Base-by-base conservation (phyloP, 441 rosid species). In the Lagerstroemia fauriei region DNA sequence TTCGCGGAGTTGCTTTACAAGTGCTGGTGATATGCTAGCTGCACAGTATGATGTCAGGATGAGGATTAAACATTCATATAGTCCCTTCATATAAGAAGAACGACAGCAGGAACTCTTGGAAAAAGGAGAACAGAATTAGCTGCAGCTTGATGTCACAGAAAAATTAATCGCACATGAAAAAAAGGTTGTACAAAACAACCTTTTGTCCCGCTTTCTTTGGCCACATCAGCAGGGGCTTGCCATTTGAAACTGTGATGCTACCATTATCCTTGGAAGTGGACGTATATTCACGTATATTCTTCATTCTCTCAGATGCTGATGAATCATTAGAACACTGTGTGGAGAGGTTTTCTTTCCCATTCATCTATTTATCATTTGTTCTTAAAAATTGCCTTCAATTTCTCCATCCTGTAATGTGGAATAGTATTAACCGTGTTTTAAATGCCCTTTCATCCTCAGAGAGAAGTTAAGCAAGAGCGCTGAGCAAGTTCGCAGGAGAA, bases 1-100 rank as follows among this genome's bases (percentile, higher is more conserved):
- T 81, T 96, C 99, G 56, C 98, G 95, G 22, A 96, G 98, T 87
- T 93, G 98, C 91, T 96, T 96, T 79, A 94, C 99, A 16, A 96
- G 90, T 75, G 92, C 90, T 71, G 98, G 94, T 76, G 99, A 91
- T 86, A 96, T 88, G 38, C 90, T 84, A 69, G 88, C 92, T 89
- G 90, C 80, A 82, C 53, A 81, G 77, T 53, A 81, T 12, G 79
- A 76, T 24, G 29, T 73, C 20, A 72, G n/a, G 48, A 73, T 51
- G 56, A 73, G 46, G 46, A 34, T 41, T 29, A 47, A 57, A 50
- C 29, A 61, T 20, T 65, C 57, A 79, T 56, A 16, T 7, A 24
- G 18, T 69, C 17, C 9, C 17, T 65, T 48, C 31, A 68, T 27
- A 79, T 51, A 73, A 73, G 18, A 73, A 63, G 70, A 65, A 61